phyloP scores from a whole-genome alignment of 2,329 filamentous ascomycete genomes.

The Stylonectria norvegica region DNA sequence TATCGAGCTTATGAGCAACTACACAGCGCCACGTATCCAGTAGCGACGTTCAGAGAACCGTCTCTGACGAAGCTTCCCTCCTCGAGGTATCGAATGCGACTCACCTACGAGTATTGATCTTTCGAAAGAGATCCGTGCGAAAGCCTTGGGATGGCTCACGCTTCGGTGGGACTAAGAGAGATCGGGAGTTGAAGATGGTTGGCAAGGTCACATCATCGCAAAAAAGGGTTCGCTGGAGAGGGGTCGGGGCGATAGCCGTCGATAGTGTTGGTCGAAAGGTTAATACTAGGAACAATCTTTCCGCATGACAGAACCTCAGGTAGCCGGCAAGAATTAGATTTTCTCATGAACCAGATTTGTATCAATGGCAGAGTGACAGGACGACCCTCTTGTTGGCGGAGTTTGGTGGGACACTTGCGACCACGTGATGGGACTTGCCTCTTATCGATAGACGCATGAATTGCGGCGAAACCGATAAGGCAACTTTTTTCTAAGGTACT shows the following conservation, averaged over 20 bases:
- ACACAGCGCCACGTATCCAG: too few species aligned
- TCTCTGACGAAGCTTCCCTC: neutral
- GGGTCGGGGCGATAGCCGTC: constrained; percentile 1
- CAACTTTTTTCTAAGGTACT: constrained; percentile 25
- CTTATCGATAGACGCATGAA: constrained; percentile 29
- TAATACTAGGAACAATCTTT: constrained; percentile 6
- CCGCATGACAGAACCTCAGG: too few species aligned
- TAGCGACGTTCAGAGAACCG: too few species aligned
- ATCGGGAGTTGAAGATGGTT: constrained; percentile 30
- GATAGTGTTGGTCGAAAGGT: neutral
- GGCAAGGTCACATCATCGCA: constrained; percentile 39
- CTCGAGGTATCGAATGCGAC: constrained; percentile 16
- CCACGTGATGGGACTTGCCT: constrained; percentile 39
- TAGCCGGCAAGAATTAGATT: constrained; percentile 21
- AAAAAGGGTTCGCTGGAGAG: constrained; percentile 22
- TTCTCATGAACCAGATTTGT: constrained; percentile 28
- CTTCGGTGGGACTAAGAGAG: constrained; percentile 27
- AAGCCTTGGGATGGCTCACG: constrained; percentile 25
- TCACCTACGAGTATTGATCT: constrained; percentile 26
- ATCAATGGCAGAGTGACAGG: constrained; percentile 22
- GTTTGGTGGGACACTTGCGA: constrained; percentile 39
- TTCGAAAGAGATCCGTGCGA: constrained; percentile 18
- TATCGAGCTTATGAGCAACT: too few species aligned
- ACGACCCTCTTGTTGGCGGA: constrained; percentile 25
- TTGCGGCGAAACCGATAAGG: constrained; percentile 27